Percentiles rank a stretch among this genome's conserved stretches.
phyloP scores from a whole-genome alignment of 345 rosid genomes.

The Lepidium aucheri region DNA sequence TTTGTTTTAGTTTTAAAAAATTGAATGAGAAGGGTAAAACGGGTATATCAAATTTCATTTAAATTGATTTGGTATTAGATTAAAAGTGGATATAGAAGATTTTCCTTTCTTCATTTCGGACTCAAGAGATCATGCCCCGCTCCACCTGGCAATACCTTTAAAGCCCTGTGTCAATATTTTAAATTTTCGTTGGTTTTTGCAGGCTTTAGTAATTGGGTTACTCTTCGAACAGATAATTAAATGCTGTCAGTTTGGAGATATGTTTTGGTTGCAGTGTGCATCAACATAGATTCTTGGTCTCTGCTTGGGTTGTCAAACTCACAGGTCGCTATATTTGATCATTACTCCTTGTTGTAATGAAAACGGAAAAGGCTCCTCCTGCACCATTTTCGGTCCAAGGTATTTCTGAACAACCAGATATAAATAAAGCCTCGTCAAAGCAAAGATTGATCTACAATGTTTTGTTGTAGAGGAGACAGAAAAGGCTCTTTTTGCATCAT shows the following conservation, averaged over 20 bases:
- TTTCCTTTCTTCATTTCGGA: too few species aligned
- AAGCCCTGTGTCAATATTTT: not conserved
- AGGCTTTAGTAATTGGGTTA: not conserved
- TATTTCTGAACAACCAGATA: slow-evolving; percentile 1
- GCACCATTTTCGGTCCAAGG: not conserved
- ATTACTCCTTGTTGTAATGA: slow-evolving; percentile 14
- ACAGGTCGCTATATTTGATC: not conserved
- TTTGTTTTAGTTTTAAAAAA: too few species aligned
- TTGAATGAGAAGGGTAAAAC: too few species aligned
- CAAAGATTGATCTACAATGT: slow-evolving; percentile 29
- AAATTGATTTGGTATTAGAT: too few species aligned
- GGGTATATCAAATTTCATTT: too few species aligned
- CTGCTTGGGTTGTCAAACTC: not conserved
- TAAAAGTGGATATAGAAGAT: too few species aligned
- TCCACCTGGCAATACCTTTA: not conserved
- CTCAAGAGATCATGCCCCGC: not conserved
- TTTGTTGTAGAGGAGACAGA: not conserved
- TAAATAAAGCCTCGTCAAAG: not conserved
- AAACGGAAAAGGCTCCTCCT: slow-evolving; percentile 14
- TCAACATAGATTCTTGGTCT: not conserved
- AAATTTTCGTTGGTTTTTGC: not conserved
- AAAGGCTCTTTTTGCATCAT: not conserved
- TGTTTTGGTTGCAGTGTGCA: not conserved
- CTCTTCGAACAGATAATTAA: not conserved
- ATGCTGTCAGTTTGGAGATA: too few species aligned